Conservation (phyloP, 345 rosid genomes). For the Sonneratia caseolaris region DNA sequence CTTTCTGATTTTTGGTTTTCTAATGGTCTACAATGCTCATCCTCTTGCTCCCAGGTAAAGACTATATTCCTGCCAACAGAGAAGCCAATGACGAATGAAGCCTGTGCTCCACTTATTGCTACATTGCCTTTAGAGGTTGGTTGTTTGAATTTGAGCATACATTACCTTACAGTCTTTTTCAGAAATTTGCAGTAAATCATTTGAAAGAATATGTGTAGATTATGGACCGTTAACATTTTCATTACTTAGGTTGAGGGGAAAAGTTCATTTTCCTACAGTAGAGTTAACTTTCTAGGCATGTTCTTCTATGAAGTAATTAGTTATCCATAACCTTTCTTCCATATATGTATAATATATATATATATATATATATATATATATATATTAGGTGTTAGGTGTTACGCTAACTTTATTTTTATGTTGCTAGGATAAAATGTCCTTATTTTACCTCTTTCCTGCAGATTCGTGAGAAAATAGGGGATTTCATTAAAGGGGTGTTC, state of each 20-base stretch:
- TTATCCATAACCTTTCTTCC: no score
- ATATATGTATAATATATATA: no score
- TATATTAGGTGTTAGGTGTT: no score
- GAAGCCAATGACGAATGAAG: slow-evolving; percentile 54
- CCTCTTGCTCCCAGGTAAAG: slow-evolving; percentile 52
- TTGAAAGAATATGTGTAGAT: neutral
- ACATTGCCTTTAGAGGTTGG: slow-evolving; percentile 90
- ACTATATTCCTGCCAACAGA: slow-evolving; percentile 66
- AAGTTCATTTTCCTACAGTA: neutral
- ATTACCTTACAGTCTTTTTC: neutral
- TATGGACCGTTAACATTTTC: neutral
- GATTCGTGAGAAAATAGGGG: slow-evolving; percentile 72
- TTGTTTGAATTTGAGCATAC: neutral
- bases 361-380: no score
- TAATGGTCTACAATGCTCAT: neutral
- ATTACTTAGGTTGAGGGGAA: neutral
- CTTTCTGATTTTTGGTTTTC: neutral
- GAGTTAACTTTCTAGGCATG: neutral
- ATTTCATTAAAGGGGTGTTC: slow-evolving; percentile 68
- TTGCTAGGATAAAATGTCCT: slow-evolving; percentile 9
- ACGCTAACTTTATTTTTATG: neutral
- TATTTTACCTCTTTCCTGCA: slow-evolving; percentile 17
- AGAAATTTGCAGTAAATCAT: neutral
- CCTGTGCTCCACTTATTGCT: slow-evolving; percentile 89
- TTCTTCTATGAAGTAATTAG: neutral